Evolutionary conservation across 306 rosid genomes (phyloP), one percentile per base, ranked within the genome.

Genomic region (Ceratonia siliqua): DNA sequence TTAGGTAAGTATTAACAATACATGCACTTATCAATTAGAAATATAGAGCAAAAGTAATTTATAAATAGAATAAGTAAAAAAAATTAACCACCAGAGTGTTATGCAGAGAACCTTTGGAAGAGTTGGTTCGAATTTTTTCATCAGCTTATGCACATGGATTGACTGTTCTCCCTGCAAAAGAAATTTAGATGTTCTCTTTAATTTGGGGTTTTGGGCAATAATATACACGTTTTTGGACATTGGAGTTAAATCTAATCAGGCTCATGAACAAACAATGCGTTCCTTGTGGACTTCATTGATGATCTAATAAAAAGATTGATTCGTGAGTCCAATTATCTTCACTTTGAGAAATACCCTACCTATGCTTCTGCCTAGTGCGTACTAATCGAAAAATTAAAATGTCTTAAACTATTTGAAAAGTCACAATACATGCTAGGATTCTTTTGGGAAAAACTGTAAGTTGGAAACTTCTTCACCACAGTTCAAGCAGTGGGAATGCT

Each of bases 61-160:
- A 43, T 20, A 67, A 43, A 35, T 10, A 42, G 52, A 39, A 57
- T 24, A 36, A 62, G 52, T 14, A 56, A 66, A 32, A 30, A 70
- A 75, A 82, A 78, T 78, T 57, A 59, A 84, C 78, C 77, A 77
- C 67, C 82, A 83, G 80, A 78, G 85, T 79, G 70, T 49, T 76
- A 80, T 68, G 83, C 70, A 87, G 84, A 68, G 61, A 81, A 94
- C 97, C 98, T 94, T 85, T 48, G 91, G 80, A 85, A 94, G 85
- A 71, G 90, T 87, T 69, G 96, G 94, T 56, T 85, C 75, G 17
- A 94, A 85, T 74, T 84, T 81, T 79, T 82, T 82, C 66, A 91
- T 88, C 43, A 94, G 75, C 17, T 90, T 88, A 63, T 84, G 66
- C 46, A 91, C 96, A 75, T 82, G 97, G 57, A 68, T 88, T 62